phyloP scores from a whole-genome alignment of 345 rosid genomes.

The Populus pruinosa region DNA sequence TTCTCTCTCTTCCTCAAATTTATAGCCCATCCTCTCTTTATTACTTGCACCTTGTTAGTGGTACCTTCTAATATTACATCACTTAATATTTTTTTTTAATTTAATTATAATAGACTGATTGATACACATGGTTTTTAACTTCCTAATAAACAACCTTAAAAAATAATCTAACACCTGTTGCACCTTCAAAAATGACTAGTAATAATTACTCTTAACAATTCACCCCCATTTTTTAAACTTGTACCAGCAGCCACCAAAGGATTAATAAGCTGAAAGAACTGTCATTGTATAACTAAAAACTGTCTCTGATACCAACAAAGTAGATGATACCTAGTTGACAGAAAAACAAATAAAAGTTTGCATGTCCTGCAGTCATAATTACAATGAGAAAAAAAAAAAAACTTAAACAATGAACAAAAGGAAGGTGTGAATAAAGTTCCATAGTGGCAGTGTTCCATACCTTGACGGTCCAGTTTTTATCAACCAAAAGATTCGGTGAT shows the following conservation, averaged over 20 bases:
- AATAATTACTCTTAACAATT: neutral
- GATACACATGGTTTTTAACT: neutral
- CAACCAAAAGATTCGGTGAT: slow-evolving; percentile 97
- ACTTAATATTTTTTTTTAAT: neutral
- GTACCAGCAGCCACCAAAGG: neutral
- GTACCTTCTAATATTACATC: neutral
- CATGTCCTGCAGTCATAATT: neutral
- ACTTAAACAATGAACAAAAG: neutral
- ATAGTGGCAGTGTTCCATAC: slow-evolving; percentile 25
- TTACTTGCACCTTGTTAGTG: neutral
- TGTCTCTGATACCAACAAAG: neutral
- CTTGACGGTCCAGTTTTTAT: slow-evolving; percentile 98
- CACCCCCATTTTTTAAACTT: neutral
- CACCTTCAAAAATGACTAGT: neutral
- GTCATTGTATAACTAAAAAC: neutral
- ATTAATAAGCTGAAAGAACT: neutral
- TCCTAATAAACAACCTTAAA: neutral
- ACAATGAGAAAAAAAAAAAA: slow-evolving; percentile 4
- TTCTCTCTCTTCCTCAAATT: no score
- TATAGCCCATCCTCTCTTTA: neutral
- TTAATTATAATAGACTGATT: neutral
- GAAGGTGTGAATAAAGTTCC: neutral
- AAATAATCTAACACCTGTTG: neutral
- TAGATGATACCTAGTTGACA: neutral
- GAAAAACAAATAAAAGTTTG: neutral